Percentiles rank a stretch among this genome's conserved stretches.
phyloP scores from a whole-genome alignment of 2,329 filamentous ascomycete species.

The Pseudopithomyces maydicus region DNA sequence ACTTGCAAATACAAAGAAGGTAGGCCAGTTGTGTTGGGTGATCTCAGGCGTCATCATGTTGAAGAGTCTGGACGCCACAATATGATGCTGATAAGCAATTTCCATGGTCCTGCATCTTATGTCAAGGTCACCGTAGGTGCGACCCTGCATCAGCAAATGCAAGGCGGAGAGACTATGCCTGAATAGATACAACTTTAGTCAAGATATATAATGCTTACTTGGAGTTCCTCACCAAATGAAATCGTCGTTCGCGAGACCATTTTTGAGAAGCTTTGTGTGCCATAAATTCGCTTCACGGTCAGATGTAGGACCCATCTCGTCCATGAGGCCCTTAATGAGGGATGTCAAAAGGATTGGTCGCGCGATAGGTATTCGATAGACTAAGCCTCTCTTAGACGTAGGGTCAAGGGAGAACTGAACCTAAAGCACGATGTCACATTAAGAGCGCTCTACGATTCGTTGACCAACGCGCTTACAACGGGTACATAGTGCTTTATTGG shows the following conservation, averaged over 20 bases:
- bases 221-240: neutral
- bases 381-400: neutral
- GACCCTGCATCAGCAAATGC: neutral
- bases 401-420: neutral
- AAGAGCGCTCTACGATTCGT: neutral
- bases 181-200: no score
- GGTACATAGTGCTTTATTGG: neutral
- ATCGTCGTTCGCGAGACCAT: neutral
- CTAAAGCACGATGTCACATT: neutral
- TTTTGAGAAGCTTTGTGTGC: neutral
- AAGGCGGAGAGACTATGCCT: neutral
- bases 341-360: neutral
- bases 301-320: neutral
- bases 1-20: neutral
- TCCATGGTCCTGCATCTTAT: neutral
- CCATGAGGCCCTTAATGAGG: neutral
- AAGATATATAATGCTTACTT: no score
- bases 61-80: neutral
- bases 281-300: neutral
- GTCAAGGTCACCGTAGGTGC: neutral
- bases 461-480: neutral
- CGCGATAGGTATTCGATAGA: neutral
- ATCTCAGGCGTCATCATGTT: neutral
- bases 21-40: neutral
- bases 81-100: constrained; percentile 4